Evolutionary conservation across 2,329 filamentous ascomycete genomes (phyloP).

Genomic region (Cadophora sp.): DNA sequence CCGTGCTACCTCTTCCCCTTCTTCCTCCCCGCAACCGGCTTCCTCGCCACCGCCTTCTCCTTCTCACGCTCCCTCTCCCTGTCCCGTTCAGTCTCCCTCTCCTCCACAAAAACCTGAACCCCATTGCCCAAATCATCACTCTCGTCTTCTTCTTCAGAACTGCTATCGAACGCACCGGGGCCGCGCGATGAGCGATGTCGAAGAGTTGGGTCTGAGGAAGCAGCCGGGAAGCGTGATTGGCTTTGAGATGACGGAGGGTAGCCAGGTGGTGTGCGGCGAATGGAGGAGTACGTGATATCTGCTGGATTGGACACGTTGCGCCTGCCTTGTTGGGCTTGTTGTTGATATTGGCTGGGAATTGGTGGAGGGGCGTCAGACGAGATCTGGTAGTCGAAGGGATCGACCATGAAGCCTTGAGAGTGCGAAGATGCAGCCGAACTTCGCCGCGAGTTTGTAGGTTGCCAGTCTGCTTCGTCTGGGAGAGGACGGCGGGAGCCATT

Average conservation of each 20-base stretch:
- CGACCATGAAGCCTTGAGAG: slow-evolving; percentile 40
- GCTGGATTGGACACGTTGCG: slow-evolving; percentile 43
- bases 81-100: slow-evolving; percentile 27
- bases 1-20: slow-evolving; percentile 35
- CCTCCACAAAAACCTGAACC: slow-evolving; percentile 40
- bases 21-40: slow-evolving; percentile 35
- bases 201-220: slow-evolving; percentile 17
- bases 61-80: slow-evolving; percentile 18
- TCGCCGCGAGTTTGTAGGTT: slow-evolving; percentile 47
- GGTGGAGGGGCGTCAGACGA: slow-evolving; percentile 38
- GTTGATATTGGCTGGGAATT: slow-evolving; percentile 41
- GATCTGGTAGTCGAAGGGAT: slow-evolving; percentile 49
- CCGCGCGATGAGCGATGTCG: slow-evolving; percentile 9
- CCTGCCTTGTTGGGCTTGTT: slow-evolving; percentile 26
- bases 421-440: slow-evolving; percentile 37
- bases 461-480: slow-evolving; percentile 55
- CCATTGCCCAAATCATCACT: slow-evolving; percentile 42
- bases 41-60: slow-evolving; percentile 27
- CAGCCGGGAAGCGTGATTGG: slow-evolving; percentile 17
- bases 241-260: not conserved
- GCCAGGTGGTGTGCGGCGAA: slow-evolving; percentile 36
- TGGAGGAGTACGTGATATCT: slow-evolving; percentile 45
- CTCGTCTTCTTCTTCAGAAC: slow-evolving; percentile 34
- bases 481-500: slow-evolving; percentile 46
- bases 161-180: slow-evolving; percentile 31